Percentiles rank a stretch among this genome's conserved stretches.
Evolutionary conservation across 495 filamentous ascomycete species (phyloP).

Genomic region (Neurospora discreta): DNA sequence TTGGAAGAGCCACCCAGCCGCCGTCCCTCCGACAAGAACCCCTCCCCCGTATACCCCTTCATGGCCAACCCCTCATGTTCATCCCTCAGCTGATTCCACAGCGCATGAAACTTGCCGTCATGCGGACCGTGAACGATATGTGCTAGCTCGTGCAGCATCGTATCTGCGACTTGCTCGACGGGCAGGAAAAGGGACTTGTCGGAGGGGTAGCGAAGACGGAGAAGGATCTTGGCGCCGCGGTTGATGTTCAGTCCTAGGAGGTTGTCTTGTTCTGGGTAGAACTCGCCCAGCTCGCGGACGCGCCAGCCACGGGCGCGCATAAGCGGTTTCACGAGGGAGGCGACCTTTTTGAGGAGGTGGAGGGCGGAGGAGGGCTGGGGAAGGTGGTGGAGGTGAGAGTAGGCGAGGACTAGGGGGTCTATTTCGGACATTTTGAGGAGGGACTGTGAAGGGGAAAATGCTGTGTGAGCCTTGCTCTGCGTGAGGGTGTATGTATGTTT

Average conservation of each 20-base stretch:
- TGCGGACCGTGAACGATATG: conserved; percentile 81
- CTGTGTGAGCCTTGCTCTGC: background rate
- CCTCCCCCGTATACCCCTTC: conserved; percentile 88
- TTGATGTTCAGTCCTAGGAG: conserved; percentile 77
- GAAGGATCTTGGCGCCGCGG: conserved; percentile 62
- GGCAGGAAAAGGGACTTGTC: conserved; percentile 73
- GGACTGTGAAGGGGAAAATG: background rate
- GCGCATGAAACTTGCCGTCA: conserved; percentile 65
- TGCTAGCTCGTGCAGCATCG: conserved; percentile 93
- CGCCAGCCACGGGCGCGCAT: conserved; percentile 81
- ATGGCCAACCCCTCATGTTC: conserved; percentile 63
- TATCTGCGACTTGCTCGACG: conserved; percentile 70
- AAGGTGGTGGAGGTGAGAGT: conserved; percentile 64
- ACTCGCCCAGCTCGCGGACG: conserved; percentile 72
- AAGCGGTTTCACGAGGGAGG: conserved; percentile 87
- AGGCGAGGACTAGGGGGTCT: conserved; percentile 63
- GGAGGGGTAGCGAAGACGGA: conserved; percentile 68
- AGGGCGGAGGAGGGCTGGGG: conserved; percentile 72
- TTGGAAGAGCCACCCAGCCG: conserved; percentile 38
- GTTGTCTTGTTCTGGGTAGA: conserved; percentile 64
- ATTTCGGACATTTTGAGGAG: conserved; percentile 46
- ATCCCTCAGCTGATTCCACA: conserved; percentile 82
- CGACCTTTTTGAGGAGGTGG: conserved; percentile 66
- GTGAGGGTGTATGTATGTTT: background rate
- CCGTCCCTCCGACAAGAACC: conserved; percentile 67